phyloP scores from a whole-genome alignment of 164 flowering plant genomes.

The Aristolochia fimbriata region DNA sequence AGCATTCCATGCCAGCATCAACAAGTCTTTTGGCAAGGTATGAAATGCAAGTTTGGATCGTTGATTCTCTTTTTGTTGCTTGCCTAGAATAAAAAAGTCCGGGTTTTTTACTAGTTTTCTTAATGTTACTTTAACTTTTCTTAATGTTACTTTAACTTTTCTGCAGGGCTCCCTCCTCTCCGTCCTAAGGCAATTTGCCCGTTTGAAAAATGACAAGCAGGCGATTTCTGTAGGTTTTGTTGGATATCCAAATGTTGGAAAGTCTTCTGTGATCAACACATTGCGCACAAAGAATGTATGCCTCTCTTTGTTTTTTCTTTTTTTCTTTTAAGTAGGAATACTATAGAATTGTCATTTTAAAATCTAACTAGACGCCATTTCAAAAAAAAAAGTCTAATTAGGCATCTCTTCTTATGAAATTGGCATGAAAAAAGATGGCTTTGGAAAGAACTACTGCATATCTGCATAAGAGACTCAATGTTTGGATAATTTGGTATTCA shows the following conservation, averaged over 20 bases:
- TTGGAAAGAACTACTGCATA: too few species aligned
- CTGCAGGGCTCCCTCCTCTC: conserved; percentile 87
- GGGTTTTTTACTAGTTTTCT: not conserved
- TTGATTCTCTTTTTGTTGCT: too few species aligned
- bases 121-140: not conserved
- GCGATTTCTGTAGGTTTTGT: conserved; percentile 97
- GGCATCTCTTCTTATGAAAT: too few species aligned
- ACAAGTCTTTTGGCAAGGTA: conserved; percentile 98
- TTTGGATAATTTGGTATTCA: too few species aligned
- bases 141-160: not conserved
- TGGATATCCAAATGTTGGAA: conserved; percentile 99
- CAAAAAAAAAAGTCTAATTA: too few species aligned
- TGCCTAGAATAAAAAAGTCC: not conserved
- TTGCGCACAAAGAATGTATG: conserved; percentile 90
- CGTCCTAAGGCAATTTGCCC: conserved; percentile 85
- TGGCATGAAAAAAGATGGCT: too few species aligned
- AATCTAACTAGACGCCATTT: too few species aligned
- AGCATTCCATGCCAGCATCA: conserved; percentile 96
- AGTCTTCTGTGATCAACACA: conserved; percentile 97
- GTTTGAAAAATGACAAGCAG: conserved; percentile 93
- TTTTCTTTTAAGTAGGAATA: not conserved
- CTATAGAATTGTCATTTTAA: not conserved
- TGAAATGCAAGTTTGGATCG: too few species aligned
- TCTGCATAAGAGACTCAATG: too few species aligned
- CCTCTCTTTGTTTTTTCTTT: conserved; percentile 1